Percentiles rank a stretch among this genome's conserved stretches.
These are phyloP conservation scores for Peronospora belbahrii DNA, from an alignment of 352 stramenopile genomes.

Conservation along the genomic window DNA sequence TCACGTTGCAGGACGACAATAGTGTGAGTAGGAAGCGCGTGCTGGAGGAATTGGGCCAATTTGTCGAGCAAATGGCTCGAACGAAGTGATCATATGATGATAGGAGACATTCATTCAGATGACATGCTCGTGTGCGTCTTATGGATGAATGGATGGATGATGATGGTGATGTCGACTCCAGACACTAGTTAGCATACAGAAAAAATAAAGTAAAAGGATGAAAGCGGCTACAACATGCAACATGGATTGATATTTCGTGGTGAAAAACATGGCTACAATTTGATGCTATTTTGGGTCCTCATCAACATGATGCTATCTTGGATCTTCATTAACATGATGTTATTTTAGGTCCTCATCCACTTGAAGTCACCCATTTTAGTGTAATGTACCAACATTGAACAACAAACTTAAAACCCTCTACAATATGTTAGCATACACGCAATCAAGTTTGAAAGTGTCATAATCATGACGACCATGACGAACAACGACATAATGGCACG, in stretches of 20 bases:
- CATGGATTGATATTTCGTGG: no score
- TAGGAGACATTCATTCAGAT: not conserved
- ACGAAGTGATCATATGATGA: slow-evolving; percentile 43
- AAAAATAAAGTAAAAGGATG: slow-evolving; percentile 8
- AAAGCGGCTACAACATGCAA: not conserved
- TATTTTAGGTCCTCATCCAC: no score
- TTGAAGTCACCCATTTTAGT: no score
- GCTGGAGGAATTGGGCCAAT: slow-evolving; percentile 54
- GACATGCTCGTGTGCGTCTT: slow-evolving; percentile 2
- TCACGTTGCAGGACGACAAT: slow-evolving; percentile 69
- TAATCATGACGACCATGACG: slow-evolving; percentile 8
- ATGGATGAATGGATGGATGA: no score
- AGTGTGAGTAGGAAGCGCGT: slow-evolving; percentile 65
- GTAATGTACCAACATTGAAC: no score
- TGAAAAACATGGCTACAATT: no score
- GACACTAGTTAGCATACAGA: slow-evolving; percentile 27
- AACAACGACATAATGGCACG: slow-evolving; percentile 29
- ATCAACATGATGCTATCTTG: no score
- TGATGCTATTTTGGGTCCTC: no score
- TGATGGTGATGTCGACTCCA: slow-evolving; percentile 5
- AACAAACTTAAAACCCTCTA: no score
- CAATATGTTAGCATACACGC: not conserved
- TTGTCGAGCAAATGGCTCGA: slow-evolving; percentile 62
- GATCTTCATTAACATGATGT: no score
- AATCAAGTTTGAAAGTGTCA: no score